phyloP scores from a whole-genome alignment of 805 yeast species.

The Saccharomyces mikatae region DNA sequence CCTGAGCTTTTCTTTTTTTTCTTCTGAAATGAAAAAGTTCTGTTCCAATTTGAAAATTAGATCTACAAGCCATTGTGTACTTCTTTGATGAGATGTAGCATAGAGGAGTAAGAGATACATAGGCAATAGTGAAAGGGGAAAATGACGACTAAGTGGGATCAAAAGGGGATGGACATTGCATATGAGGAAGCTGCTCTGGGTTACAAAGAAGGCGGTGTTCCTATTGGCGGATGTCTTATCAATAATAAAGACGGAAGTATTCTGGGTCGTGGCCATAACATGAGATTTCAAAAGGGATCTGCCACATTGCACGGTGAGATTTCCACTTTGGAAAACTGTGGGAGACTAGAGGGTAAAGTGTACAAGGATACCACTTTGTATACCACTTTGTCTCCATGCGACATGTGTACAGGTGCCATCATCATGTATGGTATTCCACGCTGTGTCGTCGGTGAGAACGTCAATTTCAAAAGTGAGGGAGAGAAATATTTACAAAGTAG shows the following conservation, averaged over 20 bases:
- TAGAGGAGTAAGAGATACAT: not conserved
- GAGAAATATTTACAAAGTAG: slow-evolving; percentile 60
- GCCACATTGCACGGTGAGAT: slow-evolving; percentile 91
- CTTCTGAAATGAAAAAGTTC: not conserved
- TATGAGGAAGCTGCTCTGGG: slow-evolving; percentile 63
- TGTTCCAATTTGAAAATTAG: not conserved
- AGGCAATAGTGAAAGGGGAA: not conserved
- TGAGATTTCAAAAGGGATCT: slow-evolving; percentile 77
- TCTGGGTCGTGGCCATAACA: slow-evolving; percentile 83
- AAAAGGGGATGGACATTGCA: slow-evolving; percentile 59
- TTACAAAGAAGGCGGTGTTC: slow-evolving; percentile 81
- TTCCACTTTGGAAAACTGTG: slow-evolving; percentile 81
- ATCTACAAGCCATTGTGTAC: not conserved
- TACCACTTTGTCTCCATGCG: slow-evolving; percentile 87
- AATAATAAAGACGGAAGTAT: slow-evolving; percentile 61
- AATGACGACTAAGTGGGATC: slow-evolving; percentile 43
- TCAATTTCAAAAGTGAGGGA: slow-evolving; percentile 65
- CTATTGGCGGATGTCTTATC: slow-evolving; percentile 47
- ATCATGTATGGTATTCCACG: slow-evolving; percentile 80
- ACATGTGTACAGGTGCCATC: slow-evolving; percentile 94
- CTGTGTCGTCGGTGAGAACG: slow-evolving; percentile 84
- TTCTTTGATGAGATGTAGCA: not conserved
- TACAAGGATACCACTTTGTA: slow-evolving; percentile 86
- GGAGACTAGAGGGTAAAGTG: slow-evolving; percentile 69
- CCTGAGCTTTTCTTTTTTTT: not conserved